Percentiles rank a stretch among this genome's conserved stretches.
Conservation (phyloP, 371 early-diverging fungal species). For the Capillidium heterosporum region DNA sequence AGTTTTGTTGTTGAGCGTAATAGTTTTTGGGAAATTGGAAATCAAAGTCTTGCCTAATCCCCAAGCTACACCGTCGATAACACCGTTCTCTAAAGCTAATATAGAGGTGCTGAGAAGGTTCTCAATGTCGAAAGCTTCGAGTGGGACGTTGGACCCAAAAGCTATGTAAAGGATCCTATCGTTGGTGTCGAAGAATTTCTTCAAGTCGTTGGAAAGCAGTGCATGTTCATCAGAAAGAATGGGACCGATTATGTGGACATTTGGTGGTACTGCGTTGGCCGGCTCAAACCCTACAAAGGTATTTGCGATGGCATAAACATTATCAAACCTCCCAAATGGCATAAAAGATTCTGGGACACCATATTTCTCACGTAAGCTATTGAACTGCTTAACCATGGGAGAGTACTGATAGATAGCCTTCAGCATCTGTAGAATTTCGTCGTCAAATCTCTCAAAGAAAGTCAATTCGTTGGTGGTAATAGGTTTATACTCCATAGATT, state of each 20-base stretch:
- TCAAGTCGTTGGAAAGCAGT: neutral
- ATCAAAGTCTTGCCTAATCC: neutral
- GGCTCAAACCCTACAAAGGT: neutral
- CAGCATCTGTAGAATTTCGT: neutral
- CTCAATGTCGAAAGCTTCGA: neutral
- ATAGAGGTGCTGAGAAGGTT: neutral
- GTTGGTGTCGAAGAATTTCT: neutral
- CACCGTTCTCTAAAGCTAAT: neutral
- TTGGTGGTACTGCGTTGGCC: neutral
- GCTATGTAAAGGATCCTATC: neutral
- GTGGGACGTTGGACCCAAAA: neutral
- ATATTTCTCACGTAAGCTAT: too few species aligned
- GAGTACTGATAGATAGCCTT: neutral
- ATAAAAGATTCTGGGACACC: too few species aligned
- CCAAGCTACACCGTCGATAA: slow-evolving; percentile 6
- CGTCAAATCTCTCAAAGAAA: neutral
- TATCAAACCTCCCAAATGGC: neutral
- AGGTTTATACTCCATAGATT: neutral
- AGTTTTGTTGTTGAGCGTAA: neutral
- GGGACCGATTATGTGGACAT: neutral
- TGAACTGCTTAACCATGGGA: neutral
- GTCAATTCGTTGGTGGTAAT: neutral
- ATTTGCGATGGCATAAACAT: neutral
- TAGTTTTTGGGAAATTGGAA: neutral
- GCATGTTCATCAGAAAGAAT: neutral